Base-by-base conservation (phyloP, 225 moss, liverwort and hornwort species). In the Straminergon stramineum region DNA sequence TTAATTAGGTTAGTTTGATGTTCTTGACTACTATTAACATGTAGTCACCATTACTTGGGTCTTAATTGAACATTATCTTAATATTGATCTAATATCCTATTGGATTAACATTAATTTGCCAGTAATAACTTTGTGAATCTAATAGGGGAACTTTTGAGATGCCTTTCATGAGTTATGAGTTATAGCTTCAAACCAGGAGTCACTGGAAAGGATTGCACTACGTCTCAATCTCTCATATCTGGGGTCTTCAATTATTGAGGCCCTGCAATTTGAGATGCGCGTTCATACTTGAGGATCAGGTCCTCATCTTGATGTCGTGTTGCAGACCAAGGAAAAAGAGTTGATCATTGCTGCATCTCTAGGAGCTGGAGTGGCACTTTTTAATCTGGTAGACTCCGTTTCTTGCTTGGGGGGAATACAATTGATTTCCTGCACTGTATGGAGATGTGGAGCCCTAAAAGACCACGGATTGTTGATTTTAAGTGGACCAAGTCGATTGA, bases 361-460 rank as follows among this genome's bases (percentile, higher is more conserved):
- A 69, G 94, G 94, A 90, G 94, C 94, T 92, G 94, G 94, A 91
- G 94, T 94, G 91, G 94, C 94, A 43, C 90, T 94, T 16, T 94
- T 91, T 57, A 92, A 93, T n/a, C 58, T 93, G 94, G 94, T 94
- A 88, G 62, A 64, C 58, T 81, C 80, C 51, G 16, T 85, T 82
- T 81, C 74, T 85, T 90, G 67, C 87, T 81, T 52, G 28, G 68
- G 41, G 51, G 7, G 37, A 63, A 53, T n/a, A n/a, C 43, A 73
- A 75, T 18, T 75, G 80, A 87, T 53, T 75, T n/a, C 61, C 75
- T 82, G 63, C 41, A 73, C 56, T 82, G 17, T 57, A 56, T 37
- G 45, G 5, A 37, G 35, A 83, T 82, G 32, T 89, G 56, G 75
- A 89, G 26, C 28, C 75, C 51, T 15, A n/a, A 48, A 71, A 37